These are phyloP conservation scores for Colletotrichum sp. DNA, from an alignment of 2,329 filamentous ascomycete species.

Conservation along the genomic window DNA sequence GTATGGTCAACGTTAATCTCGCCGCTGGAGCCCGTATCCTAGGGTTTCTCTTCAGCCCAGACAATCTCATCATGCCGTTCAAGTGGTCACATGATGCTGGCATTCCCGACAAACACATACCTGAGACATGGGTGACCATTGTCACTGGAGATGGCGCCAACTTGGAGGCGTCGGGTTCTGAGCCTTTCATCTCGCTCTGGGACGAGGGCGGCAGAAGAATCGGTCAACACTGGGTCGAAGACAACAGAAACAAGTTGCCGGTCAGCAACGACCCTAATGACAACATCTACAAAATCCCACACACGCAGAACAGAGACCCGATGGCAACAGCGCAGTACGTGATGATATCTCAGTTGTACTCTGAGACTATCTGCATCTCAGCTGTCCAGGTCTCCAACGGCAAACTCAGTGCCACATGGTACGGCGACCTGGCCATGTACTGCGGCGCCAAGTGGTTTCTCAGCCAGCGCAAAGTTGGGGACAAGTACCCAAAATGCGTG, in stretches of 20 bases:
- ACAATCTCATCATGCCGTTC: background rate
- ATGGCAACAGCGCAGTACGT: constrained; percentile 15
- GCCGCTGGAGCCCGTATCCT: background rate
- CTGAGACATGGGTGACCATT: background rate
- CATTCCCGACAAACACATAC: background rate
- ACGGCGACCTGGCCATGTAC: constrained; percentile 25
- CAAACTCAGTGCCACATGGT: constrained; percentile 19
- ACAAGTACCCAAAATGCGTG: constrained; percentile 20
- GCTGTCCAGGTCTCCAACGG: constrained; percentile 24
- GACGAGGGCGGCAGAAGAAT: constrained; percentile 21
- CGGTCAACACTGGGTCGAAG: constrained; percentile 3
- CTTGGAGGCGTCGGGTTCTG: background rate
- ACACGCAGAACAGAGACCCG: constrained; percentile 9
- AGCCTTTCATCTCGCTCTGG: constrained; percentile 22
- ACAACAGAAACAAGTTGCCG: background rate
- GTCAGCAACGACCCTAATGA: background rate
- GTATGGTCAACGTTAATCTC: background rate
- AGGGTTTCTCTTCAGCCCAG: background rate
- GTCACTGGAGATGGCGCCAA: background rate
- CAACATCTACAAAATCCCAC: constrained; percentile 7
- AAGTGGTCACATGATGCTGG: background rate
- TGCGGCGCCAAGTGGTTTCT: constrained; percentile 28
- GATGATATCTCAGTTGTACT: constrained; percentile 22
- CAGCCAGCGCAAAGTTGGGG: constrained; percentile 24
- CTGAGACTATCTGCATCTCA: constrained; percentile 25